Percentiles rank a stretch among this genome's conserved stretches.
Evolutionary conservation across 1,284 basidiomycete species (phyloP).

Genomic region (Leccinum olivaceoglutinosum): DNA sequence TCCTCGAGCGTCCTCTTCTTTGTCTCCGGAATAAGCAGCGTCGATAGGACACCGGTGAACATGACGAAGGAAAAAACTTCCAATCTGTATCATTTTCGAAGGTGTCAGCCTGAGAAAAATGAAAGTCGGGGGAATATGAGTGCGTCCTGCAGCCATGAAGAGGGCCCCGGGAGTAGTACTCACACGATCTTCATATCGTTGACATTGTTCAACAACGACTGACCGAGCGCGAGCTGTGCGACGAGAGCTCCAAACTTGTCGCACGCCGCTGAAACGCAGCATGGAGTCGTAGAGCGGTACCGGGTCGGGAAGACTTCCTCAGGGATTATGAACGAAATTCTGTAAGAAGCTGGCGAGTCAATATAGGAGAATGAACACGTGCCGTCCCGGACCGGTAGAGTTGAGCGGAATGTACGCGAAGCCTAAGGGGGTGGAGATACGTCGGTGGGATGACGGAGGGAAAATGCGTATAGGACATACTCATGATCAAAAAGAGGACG

Average conservation of each 20-base stretch:
- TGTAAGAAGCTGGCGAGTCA: slow-evolving; percentile 54
- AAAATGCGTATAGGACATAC: slow-evolving; percentile 22
- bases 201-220: slow-evolving; percentile 35
- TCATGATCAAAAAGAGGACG: slow-evolving; percentile 46
- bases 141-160: background rate
- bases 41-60: slow-evolving; percentile 55
- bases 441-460: background rate
- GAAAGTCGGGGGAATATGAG: too few species aligned
- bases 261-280: slow-evolving; percentile 65
- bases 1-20: slow-evolving; percentile 52
- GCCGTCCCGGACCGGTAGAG: slow-evolving; percentile 33
- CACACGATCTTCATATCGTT: slow-evolving; percentile 33
- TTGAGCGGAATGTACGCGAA: slow-evolving; percentile 55
- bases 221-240: slow-evolving; percentile 56
- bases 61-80: slow-evolving; percentile 53
- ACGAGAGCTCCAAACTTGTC: slow-evolving; percentile 69
- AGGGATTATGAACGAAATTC: slow-evolving; percentile 63
- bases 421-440: slow-evolving; percentile 28
- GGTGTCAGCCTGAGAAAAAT: background rate
- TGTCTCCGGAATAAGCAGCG: slow-evolving; percentile 58
- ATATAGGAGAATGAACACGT: slow-evolving; percentile 58
- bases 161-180: background rate
- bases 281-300: slow-evolving; percentile 59
- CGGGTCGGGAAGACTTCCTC: slow-evolving; percentile 74
- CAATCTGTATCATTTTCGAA: slow-evolving; percentile 24